phyloP scores from a whole-genome alignment of 805 yeast genomes.

The Metschnikowia cerradonensis region DNA sequence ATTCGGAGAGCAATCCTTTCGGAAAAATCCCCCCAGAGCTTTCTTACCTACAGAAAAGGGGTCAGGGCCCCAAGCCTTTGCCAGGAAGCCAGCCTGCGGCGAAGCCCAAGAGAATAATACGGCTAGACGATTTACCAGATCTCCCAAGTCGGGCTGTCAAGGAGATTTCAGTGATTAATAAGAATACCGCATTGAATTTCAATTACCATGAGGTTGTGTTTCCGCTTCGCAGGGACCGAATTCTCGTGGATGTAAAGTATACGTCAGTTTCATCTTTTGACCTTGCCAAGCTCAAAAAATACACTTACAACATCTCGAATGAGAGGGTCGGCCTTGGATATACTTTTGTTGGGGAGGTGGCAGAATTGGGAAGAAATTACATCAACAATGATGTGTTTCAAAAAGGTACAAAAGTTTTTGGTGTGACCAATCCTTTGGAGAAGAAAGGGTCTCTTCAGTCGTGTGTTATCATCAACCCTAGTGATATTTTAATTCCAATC shows the following conservation, averaged over 20 bases:
- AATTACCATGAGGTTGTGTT: constrained; percentile 46
- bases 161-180: constrained; percentile 43
- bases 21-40: constrained; percentile 41
- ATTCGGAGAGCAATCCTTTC: constrained; percentile 29
- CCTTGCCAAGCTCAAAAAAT: constrained; percentile 54
- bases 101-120: constrained; percentile 5
- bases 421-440: constrained; percentile 48
- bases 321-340: constrained; percentile 63
- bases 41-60: constrained; percentile 29
- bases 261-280: constrained; percentile 67
- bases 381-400: constrained; percentile 25
- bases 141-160: constrained; percentile 41
- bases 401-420: constrained; percentile 65
- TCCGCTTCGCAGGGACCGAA: constrained; percentile 44
- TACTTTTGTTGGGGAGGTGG: constrained; percentile 61
- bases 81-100: constrained; percentile 9
- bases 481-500: constrained; percentile 25
- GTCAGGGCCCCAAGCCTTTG: constrained; percentile 28
- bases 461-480: constrained; percentile 51
- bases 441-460: constrained; percentile 58
- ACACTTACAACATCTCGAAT: constrained; percentile 47
- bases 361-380: constrained; percentile 49
- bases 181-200: constrained; percentile 47
- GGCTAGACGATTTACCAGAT: constrained; percentile 45
- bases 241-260: constrained; percentile 56